These are phyloP conservation scores for Talaromyces sp. DNA, from an alignment of 2,329 filamentous ascomycete species.

Conservation along the genomic window DNA sequence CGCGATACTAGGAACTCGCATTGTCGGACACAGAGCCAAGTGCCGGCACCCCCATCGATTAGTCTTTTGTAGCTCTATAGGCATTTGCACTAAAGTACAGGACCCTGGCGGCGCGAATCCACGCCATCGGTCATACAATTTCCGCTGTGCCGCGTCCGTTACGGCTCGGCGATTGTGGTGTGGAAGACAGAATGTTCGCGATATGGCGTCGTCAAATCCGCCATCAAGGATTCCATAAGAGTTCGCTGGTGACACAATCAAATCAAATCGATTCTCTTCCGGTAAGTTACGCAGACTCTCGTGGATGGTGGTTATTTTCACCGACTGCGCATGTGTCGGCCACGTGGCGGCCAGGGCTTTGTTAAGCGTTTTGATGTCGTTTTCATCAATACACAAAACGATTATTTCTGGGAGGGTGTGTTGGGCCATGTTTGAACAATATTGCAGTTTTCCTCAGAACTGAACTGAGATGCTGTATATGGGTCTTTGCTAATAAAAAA, in stretches of 20 bases:
- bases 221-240: slow-evolving; percentile 52
- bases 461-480: no score
- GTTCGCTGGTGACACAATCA: slow-evolving; percentile 51
- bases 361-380: slow-evolving; percentile 38
- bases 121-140: slow-evolving; percentile 43
- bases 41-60: slow-evolving; percentile 41
- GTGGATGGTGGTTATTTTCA: slow-evolving; percentile 31
- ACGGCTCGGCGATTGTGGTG: slow-evolving; percentile 43
- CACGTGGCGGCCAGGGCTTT: slow-evolving; percentile 25
- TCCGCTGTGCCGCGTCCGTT: slow-evolving; percentile 40
- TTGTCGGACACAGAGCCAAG: slow-evolving; percentile 50
- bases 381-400: slow-evolving; percentile 38
- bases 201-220: slow-evolving; percentile 52
- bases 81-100: slow-evolving; percentile 46
- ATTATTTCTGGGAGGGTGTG: slow-evolving; percentile 38
- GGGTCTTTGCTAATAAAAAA: slow-evolving; percentile 1
- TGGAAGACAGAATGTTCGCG: slow-evolving; percentile 41
- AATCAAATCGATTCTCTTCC: slow-evolving; percentile 35
- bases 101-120: slow-evolving; percentile 49
- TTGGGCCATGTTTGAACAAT: slow-evolving; percentile 19
- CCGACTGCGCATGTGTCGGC: slow-evolving; percentile 23
- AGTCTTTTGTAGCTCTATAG: slow-evolving; percentile 28
- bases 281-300: slow-evolving; percentile 36
- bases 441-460: neutral
- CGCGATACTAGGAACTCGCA: slow-evolving; percentile 43